A percentile compares a stretch with the other conserved stretches of the same genome.
Evolutionary conservation across 805 yeast genomes (phyloP).

Genomic region (Zygosaccharomyces lentus): DNA sequence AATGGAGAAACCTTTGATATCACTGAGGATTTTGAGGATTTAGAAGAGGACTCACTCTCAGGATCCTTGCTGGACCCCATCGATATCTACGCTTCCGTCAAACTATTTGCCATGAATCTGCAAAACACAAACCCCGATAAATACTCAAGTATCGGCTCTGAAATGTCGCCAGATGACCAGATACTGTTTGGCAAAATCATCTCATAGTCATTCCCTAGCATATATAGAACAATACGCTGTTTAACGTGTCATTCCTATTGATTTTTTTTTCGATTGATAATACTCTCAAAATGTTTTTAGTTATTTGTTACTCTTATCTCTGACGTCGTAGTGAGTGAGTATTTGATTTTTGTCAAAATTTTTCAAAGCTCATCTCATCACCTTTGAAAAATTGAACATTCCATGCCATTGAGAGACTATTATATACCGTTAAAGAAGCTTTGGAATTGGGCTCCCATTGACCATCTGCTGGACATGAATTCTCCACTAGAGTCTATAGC

Average conservation of each 20-base stretch:
- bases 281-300: not conserved
- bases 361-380: conserved; percentile 23
- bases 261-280: not conserved
- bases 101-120: conserved; percentile 46
- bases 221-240: not conserved
- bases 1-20: conserved; percentile 35
- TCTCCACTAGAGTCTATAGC: conserved; percentile 21
- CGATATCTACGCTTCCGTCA: conserved; percentile 66
- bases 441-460: conserved; percentile 2
- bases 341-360: conserved; percentile 9
- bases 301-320: not conserved
- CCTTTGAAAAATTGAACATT: conserved; percentile 2
- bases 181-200: conserved; percentile 5
- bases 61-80: conserved; percentile 75
- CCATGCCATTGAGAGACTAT: conserved; percentile 2
- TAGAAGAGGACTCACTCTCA: conserved; percentile 76
- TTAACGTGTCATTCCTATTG: not conserved
- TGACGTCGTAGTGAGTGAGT: conserved; percentile 4
- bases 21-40: conserved; percentile 62
- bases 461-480: conserved; percentile 12
- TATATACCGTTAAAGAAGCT: not conserved
- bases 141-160: conserved; percentile 48
- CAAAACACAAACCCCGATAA: conserved; percentile 45
- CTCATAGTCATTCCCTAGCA: not conserved
- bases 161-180: conserved; percentile 37